phyloP scores from a whole-genome alignment of 2,329 filamentous ascomycete genomes.

The Ophiostoma sp. region DNA sequence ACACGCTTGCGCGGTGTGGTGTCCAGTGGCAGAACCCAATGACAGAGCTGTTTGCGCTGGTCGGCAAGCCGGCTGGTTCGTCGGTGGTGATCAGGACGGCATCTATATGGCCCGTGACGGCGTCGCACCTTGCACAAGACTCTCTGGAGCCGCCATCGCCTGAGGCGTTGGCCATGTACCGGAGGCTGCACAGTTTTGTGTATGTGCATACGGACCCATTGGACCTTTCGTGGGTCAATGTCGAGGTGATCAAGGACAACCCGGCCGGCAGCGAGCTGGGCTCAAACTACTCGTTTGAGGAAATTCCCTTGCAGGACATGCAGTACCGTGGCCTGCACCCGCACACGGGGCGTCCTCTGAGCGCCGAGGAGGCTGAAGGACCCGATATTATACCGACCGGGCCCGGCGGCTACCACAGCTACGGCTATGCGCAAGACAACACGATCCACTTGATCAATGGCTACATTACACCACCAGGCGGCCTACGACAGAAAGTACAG shows the following conservation, averaged over 20 bases:
- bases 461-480: neutral
- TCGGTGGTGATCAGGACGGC: neutral
- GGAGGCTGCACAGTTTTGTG: neutral
- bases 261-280: neutral
- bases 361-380: neutral
- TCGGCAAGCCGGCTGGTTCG: neutral
- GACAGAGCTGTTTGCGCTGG: constrained; percentile 10
- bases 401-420: neutral
- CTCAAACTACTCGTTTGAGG: neutral
- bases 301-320: neutral
- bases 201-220: neutral
- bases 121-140: neutral
- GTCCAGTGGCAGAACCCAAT: constrained; percentile 26
- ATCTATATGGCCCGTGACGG: neutral
- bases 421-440: neutral
- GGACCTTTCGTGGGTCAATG: neutral
- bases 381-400: neutral
- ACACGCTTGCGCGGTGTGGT: constrained; percentile 21
- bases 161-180: neutral
- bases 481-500: constrained; percentile 25
- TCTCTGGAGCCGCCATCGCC: neutral
- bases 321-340: neutral
- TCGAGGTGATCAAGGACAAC: neutral
- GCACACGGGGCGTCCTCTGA: constrained; percentile 1
- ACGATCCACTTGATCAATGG: constrained; percentile 25